Evolutionary conservation across 345 rosid genomes (phyloP).

Genomic region (Eucalyptus tenuipes): DNA sequence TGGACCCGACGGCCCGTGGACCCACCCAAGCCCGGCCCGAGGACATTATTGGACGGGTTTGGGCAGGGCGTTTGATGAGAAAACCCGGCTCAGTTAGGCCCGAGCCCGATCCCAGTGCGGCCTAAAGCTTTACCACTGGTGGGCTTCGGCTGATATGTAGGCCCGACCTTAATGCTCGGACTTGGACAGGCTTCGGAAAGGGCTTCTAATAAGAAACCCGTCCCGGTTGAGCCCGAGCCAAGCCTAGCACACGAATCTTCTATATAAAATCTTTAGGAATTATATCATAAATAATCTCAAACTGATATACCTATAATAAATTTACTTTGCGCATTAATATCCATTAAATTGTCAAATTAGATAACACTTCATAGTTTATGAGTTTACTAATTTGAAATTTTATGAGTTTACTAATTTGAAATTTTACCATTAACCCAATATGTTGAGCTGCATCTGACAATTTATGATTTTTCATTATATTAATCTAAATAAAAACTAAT

Average conservation of each 20-base stretch:
- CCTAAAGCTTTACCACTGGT: fast-evolving
- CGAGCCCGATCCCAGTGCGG: neutral
- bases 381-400: too few relatives aligned
- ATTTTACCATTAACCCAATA: too few relatives aligned
- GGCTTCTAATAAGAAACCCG: neutral
- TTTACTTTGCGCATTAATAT: fast-evolving
- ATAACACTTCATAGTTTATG: fast-evolving
- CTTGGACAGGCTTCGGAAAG: neutral
- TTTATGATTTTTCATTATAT: too few relatives aligned
- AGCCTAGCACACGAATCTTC: neutral
- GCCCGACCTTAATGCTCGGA: neutral
- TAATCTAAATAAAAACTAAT: fast-evolving
- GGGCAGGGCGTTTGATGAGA: neutral
- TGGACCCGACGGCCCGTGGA: neutral
- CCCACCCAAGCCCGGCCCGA: neutral
- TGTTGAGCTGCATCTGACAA: fast-evolving
- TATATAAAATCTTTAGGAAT: neutral
- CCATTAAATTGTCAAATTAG: fast-evolving
- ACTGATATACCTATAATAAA: fast-evolving
- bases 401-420: too few relatives aligned
- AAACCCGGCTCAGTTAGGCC: neutral
- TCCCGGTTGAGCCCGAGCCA: neutral
- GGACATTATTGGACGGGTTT: neutral
- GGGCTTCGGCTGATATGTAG: neutral
- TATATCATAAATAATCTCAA: too few relatives aligned